Evolutionary conservation across 352 stramenopile genomes (phyloP).

Genomic region (Lagenidium sp.): DNA sequence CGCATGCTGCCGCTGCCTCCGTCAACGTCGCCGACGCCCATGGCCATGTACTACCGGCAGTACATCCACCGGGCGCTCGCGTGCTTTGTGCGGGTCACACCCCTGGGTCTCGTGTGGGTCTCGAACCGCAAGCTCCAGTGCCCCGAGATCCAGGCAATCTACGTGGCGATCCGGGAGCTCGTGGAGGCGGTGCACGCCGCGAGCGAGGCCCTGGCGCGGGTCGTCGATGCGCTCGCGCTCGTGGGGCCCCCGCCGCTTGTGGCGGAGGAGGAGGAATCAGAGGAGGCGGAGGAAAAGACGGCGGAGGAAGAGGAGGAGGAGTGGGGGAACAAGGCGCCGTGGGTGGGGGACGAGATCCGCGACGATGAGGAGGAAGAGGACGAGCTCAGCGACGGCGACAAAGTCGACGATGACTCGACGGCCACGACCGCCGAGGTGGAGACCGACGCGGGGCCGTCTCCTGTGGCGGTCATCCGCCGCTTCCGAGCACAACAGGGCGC

Average conservation of each 20-base stretch:
- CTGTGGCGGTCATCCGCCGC: no score
- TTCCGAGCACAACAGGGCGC: background rate
- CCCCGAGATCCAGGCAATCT: constrained; percentile 58
- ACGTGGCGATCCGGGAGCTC: constrained; percentile 44
- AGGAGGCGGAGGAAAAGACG: background rate
- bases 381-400: background rate
- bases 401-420: background rate
- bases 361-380: background rate
- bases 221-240: constrained; percentile 14
- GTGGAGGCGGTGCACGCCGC: constrained; percentile 39
- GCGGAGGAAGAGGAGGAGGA: background rate
- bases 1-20: background rate
- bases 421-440: background rate
- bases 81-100: constrained; percentile 69
- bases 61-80: constrained; percentile 53
- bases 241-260: background rate
- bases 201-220: constrained; percentile 23
- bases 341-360: no score
- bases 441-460: background rate
- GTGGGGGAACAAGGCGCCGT: no score
- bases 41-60: constrained; percentile 45
- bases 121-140: constrained; percentile 68
- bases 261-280: background rate
- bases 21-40: constrained; percentile 19
- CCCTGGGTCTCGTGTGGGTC: constrained; percentile 73